Evolutionary conservation across 192 early-diverging fungal species (phyloP).

Genomic region (Podila epigama): DNA sequence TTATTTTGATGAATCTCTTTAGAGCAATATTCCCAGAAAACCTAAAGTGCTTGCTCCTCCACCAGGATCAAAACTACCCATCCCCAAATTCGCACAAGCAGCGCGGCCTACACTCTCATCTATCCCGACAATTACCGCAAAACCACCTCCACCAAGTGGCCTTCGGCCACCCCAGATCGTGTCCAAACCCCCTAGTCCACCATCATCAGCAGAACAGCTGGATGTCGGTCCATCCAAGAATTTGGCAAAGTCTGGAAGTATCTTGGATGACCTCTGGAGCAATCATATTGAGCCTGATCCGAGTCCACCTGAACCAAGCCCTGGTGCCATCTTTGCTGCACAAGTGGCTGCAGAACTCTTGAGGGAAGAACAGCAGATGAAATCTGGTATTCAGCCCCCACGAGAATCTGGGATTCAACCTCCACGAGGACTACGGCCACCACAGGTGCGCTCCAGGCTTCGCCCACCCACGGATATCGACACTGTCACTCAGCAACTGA

Average conservation of each 20-base stretch:
- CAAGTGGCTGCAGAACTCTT: slow-evolving; percentile 29
- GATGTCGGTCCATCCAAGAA: not conserved
- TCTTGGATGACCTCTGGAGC: slow-evolving; percentile 30
- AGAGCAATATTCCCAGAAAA: slow-evolving; percentile 48
- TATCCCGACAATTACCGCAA: not conserved
- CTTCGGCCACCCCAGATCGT: slow-evolving; percentile 23
- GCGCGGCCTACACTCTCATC: not conserved
- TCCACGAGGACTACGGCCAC: slow-evolving; percentile 2
- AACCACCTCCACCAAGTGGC: slow-evolving; percentile 1
- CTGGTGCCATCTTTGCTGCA: slow-evolving; percentile 36
- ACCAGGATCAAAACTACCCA: slow-evolving; percentile 31
- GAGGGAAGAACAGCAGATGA: slow-evolving; percentile 17
- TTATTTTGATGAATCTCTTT: no score
- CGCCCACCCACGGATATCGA: not conserved
- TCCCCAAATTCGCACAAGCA: slow-evolving; percentile 13
- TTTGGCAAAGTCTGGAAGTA: slow-evolving; percentile 8
- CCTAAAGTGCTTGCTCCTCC: slow-evolving; percentile 33
- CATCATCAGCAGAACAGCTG: not conserved
- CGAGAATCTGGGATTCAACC: no score
- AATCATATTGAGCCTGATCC: slow-evolving; percentile 18
- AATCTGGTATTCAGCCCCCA: slow-evolving; percentile 9
- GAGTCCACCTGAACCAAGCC: slow-evolving; percentile 25
- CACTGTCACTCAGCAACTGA: slow-evolving; percentile 12
- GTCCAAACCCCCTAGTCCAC: slow-evolving; percentile 4
- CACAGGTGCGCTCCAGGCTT: not conserved